Base-by-base conservation (phyloP, 1,284 basidiomycete genomes). In the Puccinia coronata region DNA sequence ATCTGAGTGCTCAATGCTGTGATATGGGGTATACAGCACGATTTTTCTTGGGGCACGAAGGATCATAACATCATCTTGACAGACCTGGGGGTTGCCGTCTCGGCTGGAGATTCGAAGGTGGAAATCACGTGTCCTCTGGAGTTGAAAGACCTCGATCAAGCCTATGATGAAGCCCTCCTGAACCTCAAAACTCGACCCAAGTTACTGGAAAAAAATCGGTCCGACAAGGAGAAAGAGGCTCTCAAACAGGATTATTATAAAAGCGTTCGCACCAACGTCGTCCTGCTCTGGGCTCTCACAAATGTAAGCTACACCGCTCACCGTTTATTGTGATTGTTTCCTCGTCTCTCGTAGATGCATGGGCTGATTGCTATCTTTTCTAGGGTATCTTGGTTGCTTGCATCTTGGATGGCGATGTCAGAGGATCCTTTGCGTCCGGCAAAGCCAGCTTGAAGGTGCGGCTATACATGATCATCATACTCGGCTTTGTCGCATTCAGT, bases 121-220 rank as follows among this genome's bases (percentile, higher is more conserved):
- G 94, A 97, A 84, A 92, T 98, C 80, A 92, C 95, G 83, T 90
- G 98, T 84, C 90, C 93, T 2, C 91, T 93, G 0, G 93, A 93
- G 75, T 92, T 93, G 78, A 92, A 92, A 2, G 95, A 96, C 85
- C 91, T 94, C 81, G 94, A 98, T 85, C 90, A 89, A 59, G 91
- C 93, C 31, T 99, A 98, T 85, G 92, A 95, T 85, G 93, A 96
- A 83, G 92, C 95, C 0, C 88, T 98, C 55, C 89, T 91, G 82
- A 94, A 95, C 85, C 88, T 98, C 59, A 90, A 91, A 74, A 90
- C 91, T 49, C 88, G 91, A 36, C 92, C 83, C 0, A 86, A 86
- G 84, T 83, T 87, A 73, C 83, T 87, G 63, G 83, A 85, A 25
- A 85, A 86, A 51, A 83, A 85, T 16, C 84, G 84, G 14, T 83